Conservation (phyloP, 2,329 filamentous ascomycete genomes). For the Beauveria sp. region DNA sequence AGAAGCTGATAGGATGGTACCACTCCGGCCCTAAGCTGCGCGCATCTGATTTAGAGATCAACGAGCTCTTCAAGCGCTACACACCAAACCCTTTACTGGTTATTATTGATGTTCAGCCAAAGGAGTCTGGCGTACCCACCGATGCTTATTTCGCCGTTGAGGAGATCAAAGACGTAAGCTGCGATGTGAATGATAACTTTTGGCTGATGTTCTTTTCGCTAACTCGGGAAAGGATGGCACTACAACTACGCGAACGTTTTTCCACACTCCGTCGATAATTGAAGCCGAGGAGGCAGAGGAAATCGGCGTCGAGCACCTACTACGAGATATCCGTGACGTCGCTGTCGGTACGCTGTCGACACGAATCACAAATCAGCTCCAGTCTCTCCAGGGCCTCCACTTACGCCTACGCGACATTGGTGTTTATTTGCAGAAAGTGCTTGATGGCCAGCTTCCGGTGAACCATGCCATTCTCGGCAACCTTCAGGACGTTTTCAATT, state of each 20-base stretch:
- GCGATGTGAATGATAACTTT: background rate
- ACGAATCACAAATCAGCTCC: slow-evolving; percentile 92
- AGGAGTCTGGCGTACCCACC: slow-evolving; percentile 93
- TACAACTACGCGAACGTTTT: slow-evolving; percentile 92
- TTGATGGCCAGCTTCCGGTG: slow-evolving; percentile 84
- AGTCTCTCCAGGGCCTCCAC: slow-evolving; percentile 93
- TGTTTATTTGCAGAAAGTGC: slow-evolving; percentile 89
- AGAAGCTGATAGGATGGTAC: slow-evolving; percentile 99
- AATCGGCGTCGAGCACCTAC: slow-evolving; percentile 94
- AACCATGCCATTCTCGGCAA: slow-evolving; percentile 97
- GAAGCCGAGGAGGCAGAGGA: slow-evolving; percentile 98
- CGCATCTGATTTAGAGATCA: slow-evolving; percentile 96
- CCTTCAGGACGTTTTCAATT: slow-evolving; percentile 98
- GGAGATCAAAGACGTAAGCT: slow-evolving; percentile 93
- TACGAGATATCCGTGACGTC: slow-evolving; percentile 96
- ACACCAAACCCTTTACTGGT: slow-evolving; percentile 92
- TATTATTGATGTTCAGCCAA: slow-evolving; percentile 97
- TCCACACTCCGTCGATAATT: slow-evolving; percentile 96
- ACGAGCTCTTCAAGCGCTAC: slow-evolving; percentile 99
- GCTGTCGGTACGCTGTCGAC: slow-evolving; percentile 95
- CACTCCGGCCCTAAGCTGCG: slow-evolving; percentile 95
- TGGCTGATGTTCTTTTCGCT: background rate
- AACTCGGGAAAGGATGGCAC: slow-evolving; percentile 69
- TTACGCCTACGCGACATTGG: slow-evolving; percentile 92
- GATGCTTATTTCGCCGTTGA: slow-evolving; percentile 99